phyloP scores from a whole-genome alignment of 129 eudicot species.

The Centaurea solstitialis region DNA sequence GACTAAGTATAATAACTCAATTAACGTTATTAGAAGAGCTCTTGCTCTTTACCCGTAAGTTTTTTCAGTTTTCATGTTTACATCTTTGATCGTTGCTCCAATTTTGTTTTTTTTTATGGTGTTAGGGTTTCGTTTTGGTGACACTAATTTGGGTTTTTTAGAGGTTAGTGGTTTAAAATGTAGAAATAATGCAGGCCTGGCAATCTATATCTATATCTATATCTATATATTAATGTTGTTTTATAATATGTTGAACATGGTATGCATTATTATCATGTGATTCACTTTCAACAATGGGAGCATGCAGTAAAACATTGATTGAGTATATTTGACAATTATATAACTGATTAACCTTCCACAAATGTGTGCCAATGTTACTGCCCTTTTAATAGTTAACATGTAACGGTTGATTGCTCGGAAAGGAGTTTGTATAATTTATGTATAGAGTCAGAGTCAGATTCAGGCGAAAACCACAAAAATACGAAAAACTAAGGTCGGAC shows the following conservation, averaged over 20 bases:
- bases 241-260: not conserved
- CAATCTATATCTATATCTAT: not conserved
- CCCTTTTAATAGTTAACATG: not conserved
- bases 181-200: not conserved
- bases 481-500: too few species aligned
- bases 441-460: too few species aligned
- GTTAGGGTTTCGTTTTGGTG: not conserved
- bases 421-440: not conserved
- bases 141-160: not conserved
- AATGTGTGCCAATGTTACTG: not conserved
- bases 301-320: not conserved
- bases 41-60: constrained; percentile 78
- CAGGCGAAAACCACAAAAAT: too few species aligned
- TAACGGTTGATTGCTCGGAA: not conserved
- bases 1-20: constrained; percentile 77
- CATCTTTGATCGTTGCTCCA: not conserved
- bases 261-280: not conserved
- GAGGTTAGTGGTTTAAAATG: not conserved
- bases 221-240: not conserved
- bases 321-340: not conserved
- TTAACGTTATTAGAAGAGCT: constrained; percentile 70
- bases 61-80: not conserved
- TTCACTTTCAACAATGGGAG: not conserved
- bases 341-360: not conserved
- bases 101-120: not conserved